Conservation (phyloP, 2,329 filamentous ascomycete species). For the Nemania diffusa region DNA sequence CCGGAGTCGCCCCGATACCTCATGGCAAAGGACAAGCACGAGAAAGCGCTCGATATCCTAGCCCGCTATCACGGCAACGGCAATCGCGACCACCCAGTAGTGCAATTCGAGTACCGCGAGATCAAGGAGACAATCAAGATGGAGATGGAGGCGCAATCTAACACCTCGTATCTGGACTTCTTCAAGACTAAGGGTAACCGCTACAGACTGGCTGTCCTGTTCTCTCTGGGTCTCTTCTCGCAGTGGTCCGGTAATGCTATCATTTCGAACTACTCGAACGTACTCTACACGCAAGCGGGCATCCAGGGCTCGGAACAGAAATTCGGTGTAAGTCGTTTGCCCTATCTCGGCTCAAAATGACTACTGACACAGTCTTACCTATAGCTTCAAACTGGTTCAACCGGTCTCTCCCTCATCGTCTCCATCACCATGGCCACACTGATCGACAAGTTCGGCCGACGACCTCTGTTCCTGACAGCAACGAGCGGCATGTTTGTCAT, state of each 20-base stretch:
- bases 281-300: conserved; percentile 64
- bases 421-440: conserved; percentile 63
- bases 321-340: conserved; percentile 53
- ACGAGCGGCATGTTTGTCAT: conserved; percentile 59
- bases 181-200: conserved; percentile 67
- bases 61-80: conserved; percentile 67
- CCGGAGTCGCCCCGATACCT: conserved; percentile 56
- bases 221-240: conserved; percentile 67
- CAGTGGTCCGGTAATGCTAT: conserved; percentile 70
- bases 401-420: conserved; percentile 62
- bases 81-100: conserved; percentile 60
- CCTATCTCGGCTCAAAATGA: conserved; percentile 18
- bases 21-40: conserved; percentile 62
- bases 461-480: conserved; percentile 63
- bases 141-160: conserved; percentile 59
- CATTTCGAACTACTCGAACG: conserved; percentile 67
- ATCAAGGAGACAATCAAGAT: conserved; percentile 67
- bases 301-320: conserved; percentile 58
- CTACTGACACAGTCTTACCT: conserved; percentile 44
- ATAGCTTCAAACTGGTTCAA: conserved; percentile 60
- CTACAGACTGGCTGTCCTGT: conserved; percentile 62
- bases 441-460: conserved; percentile 65
- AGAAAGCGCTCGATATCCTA: conserved; percentile 65
- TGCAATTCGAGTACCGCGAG: conserved; percentile 68
- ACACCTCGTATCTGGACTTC: conserved; percentile 64